phyloP scores from a whole-genome alignment of 2,329 filamentous ascomycete genomes.

The Fusarium oligoseptatum region DNA sequence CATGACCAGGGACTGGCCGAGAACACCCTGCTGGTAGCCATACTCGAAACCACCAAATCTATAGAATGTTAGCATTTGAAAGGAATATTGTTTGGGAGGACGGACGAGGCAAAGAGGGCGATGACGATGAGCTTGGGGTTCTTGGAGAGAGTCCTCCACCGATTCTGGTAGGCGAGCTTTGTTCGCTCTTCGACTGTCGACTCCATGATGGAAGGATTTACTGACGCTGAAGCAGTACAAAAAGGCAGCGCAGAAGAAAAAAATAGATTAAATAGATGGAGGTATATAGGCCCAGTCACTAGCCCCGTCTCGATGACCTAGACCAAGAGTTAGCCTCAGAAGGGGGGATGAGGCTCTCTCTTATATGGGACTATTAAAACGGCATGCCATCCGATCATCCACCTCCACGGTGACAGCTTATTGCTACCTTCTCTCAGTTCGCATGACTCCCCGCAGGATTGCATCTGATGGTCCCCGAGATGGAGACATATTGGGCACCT shows the following conservation, averaged over 20 bases:
- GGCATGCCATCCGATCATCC: neutral
- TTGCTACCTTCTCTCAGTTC: neutral
- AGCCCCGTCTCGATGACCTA: neutral
- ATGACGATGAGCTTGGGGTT: constrained; percentile 44
- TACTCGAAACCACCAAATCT: constrained; percentile 45
- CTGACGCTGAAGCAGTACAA: neutral
- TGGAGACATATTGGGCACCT: neutral
- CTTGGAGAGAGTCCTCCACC: constrained; percentile 40
- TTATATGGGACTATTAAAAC: neutral
- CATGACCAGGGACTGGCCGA: constrained; percentile 68
- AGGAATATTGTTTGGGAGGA: neutral
- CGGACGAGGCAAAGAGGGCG: constrained; percentile 45
- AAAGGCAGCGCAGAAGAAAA: neutral
- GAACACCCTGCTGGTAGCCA: constrained; percentile 63
- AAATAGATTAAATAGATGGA: neutral
- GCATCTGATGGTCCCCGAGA: constrained; percentile 1
- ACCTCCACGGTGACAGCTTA: neutral
- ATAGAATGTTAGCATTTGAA: neutral
- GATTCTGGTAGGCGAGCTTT: constrained; percentile 42
- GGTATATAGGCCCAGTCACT: neutral
- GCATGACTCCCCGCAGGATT: neutral
- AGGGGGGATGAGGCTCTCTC: neutral
- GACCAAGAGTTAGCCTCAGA: neutral
- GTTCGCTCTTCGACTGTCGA: constrained; percentile 29
- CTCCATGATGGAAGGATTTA: constrained; percentile 22